Base-by-base conservation (phyloP, 1,139 yeast genomes). In the Candida anutae region DNA sequence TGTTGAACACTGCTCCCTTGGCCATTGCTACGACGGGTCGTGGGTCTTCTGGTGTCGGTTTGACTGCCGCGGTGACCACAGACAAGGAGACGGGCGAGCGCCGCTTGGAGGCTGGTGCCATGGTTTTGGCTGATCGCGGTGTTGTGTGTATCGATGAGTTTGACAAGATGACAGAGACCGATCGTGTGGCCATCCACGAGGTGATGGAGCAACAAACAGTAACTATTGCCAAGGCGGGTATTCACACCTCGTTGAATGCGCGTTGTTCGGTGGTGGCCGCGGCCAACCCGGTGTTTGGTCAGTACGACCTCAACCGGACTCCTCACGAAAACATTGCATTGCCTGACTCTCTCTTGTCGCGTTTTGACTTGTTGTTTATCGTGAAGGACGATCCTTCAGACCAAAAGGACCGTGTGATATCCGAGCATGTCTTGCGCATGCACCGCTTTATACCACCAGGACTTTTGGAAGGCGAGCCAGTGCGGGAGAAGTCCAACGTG, bases 151-250 rank as follows among this genome's bases (percentile, higher is more conserved):
- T 90, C 49, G 98, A 90, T 67, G 98, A 90, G 63, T 90, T 90
- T 49, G 98, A 90, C 61, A 90, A 90, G 55, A 90, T 90, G 99
- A 79, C 85, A 36, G 98, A 93, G 53, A 74, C 78, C 17, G 99
- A 90, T 59, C 74, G 98, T 54, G 98, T 90, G 29, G 97, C 98
- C 2, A 90, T 90, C 47, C 99, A 90, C 58, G 99, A 90, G 70
- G 98, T 90, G 28, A 93, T 90, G 98, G 98, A 90, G 62, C 98
- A 90, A 59, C 99, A 93, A 54, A 90, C 99, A 0, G 96, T 90
- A 17, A 90, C 98, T 1, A 88, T 90, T 51, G 95, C 98, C 27
- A 93, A 90, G 54, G 98, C 98, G 1, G 99, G 99, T 42, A 90
- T 90, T 42, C 97, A 90, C 51, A 88, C 98, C 1, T 81, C 97